Evolutionary conservation across 306 rosid genomes (phyloP).

Genomic region (Citrullus amarus): DNA sequence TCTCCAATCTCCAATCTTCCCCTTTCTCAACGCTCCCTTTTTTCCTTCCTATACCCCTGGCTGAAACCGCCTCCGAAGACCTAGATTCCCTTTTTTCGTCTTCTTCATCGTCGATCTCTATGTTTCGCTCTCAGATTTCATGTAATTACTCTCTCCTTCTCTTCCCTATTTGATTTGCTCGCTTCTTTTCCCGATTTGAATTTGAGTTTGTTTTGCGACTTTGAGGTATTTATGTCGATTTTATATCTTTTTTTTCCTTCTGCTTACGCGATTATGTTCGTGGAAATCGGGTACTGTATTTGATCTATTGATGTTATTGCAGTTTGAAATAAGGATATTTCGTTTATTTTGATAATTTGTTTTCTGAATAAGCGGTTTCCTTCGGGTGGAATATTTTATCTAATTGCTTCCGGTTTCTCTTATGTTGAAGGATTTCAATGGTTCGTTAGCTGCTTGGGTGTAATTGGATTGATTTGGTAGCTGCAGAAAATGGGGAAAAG

Average conservation of each 20-base stretch:
- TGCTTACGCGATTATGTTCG: not conserved
- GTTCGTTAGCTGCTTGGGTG: not conserved
- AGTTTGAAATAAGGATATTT: not conserved
- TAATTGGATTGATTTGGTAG: not conserved
- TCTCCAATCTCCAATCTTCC: not conserved
- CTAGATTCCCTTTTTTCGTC: not conserved
- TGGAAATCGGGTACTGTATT: not conserved
- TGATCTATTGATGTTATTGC: not conserved
- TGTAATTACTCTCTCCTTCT: not conserved
- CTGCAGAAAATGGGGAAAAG: not conserved
- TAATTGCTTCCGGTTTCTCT: slow-evolving; percentile 1
- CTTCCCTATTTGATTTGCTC: not conserved
- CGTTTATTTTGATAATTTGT: not conserved
- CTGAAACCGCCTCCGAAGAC: not conserved
- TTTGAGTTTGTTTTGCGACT: not conserved
- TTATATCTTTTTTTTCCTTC: not conserved
- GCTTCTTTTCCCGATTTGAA: not conserved
- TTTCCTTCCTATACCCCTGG: not conserved
- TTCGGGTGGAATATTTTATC: not conserved
- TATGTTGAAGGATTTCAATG: not conserved
- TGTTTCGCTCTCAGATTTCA: not conserved
- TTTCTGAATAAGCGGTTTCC: not conserved
- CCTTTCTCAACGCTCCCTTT: not conserved
- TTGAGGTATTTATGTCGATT: not conserved
- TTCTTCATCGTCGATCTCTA: not conserved